Percentiles rank a stretch among this genome's conserved stretches.
Conservation (phyloP, 192 early-diverging fungal genomes). For the Helicostylum pulchrum region DNA sequence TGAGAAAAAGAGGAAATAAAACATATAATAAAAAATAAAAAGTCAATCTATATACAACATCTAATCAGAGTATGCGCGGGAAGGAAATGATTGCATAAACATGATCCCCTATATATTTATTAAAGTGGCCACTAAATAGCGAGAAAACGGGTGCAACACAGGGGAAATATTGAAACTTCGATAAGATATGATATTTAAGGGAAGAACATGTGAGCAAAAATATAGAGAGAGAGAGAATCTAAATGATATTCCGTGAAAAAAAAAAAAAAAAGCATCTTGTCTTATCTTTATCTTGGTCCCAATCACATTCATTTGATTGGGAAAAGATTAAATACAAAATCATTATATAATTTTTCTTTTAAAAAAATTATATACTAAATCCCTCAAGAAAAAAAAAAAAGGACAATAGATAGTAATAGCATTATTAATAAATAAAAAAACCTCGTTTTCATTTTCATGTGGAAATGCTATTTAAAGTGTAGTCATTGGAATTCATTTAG, state of each 20-base stretch:
- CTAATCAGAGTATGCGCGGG: too few relatives aligned
- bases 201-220: neutral
- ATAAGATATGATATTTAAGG: slow-evolving; percentile 11
- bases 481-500: neutral
- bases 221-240: neutral
- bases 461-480: too few relatives aligned
- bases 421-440: neutral
- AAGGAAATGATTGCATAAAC: slow-evolving; percentile 2
- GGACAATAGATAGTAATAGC: neutral
- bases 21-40: neutral
- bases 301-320: neutral
- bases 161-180: slow-evolving; percentile 1
- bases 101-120: slow-evolving; percentile 3
- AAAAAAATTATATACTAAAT: too few relatives aligned
- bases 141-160: too few relatives aligned
- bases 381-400: neutral
- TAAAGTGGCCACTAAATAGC: neutral
- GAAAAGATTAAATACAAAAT: neutral
- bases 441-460: too few relatives aligned
- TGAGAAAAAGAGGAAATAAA: neutral
- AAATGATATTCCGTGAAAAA: too few relatives aligned
- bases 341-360: too few relatives aligned
- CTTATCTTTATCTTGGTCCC: too few relatives aligned
- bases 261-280: too few relatives aligned
- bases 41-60: too few relatives aligned